Conservation (phyloP, 805 yeast genomes). For the Starmerella stigmatis region DNA sequence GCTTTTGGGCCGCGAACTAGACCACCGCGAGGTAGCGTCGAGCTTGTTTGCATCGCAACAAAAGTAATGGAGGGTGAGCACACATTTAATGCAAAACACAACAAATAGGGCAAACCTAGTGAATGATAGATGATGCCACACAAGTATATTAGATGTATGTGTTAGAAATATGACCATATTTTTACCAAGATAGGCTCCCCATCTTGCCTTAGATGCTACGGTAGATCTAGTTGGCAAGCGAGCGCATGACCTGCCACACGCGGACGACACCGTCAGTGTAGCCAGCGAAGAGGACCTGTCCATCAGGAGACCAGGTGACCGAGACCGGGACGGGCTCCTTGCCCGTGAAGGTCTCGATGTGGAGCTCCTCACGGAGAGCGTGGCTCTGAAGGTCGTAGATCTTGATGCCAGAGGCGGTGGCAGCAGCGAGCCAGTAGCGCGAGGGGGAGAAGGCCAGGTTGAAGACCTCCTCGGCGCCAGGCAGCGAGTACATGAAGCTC, state of each 20-base stretch:
- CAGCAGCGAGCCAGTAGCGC: conserved; percentile 99
- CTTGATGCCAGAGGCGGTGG: conserved; percentile 95
- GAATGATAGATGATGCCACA: too few relatives aligned
- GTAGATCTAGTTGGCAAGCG: conserved; percentile 6
- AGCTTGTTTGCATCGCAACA: conserved; percentile 6
- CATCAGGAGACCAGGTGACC: conserved; percentile 99
- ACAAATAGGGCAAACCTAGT: too few relatives aligned
- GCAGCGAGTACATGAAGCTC: conserved; percentile 81
- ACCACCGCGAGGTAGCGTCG: conserved; percentile 19
- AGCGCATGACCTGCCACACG: conserved; percentile 97
- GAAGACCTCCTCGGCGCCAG: conserved; percentile 92
- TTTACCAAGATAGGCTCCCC: not conserved
- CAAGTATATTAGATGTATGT: too few relatives aligned
- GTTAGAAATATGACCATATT: too few relatives aligned
- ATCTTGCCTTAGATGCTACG: not conserved
- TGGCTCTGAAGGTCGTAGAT: conserved; percentile 95
- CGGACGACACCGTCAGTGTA: conserved; percentile 99
- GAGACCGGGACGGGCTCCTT: conserved; percentile 98
- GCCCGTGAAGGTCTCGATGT: conserved; percentile 59
- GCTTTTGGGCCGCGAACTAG: conserved; percentile 47
- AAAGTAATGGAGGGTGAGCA: not conserved
- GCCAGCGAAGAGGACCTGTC: conserved; percentile 99
- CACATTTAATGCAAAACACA: too few relatives aligned
- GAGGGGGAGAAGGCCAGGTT: conserved; percentile 99
- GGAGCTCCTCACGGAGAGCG: conserved; percentile 96